Evolutionary conservation across 345 rosid genomes (phyloP), one percentile per base, ranked within the genome.

Genomic region (Mallotus nudiflorus): DNA sequence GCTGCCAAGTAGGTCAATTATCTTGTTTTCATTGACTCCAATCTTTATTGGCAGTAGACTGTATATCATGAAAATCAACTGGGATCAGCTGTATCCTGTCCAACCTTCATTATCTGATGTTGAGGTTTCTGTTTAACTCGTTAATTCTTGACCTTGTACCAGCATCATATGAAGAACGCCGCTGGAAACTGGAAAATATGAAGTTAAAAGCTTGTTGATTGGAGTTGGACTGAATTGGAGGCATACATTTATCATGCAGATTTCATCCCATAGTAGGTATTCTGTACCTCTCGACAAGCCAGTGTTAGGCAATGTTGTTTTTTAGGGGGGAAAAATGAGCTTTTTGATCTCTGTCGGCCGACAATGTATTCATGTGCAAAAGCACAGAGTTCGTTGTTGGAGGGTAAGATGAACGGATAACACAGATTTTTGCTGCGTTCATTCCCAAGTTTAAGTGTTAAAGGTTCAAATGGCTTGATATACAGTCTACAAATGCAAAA

Each of bases 101-200:
- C 44, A 0, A 1, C 35, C 19, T 29, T 37, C 44, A 40, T 33
- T 37, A 33, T 49, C 15, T 57, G 13, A 15, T 20, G 5, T 20
- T 48, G 11, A 54, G 46, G 9, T 19, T 65, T 64, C 50, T 40
- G 24, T 27, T 55, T 16, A 65, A 68, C 67, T 19, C 25, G 12
- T 53, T 66, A n/a, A 8, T 45, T 22, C 45, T 52, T 69, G 37
- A 24, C 42, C 62, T 72, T 27, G 28, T 66, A 25, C 15, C 85
- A 92, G 98, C 97, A 66, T 87, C 98, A 1, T 93, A 93, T 29
- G 91, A 87, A 70, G 93, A 93, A 79, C 85, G 98, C 31, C 80
- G 76, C 57, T 78, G 84, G 24, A 92, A 89, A 73, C 70, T 87
- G 72, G 63, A 54, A 64, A 49, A 3, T 22, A 33, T 0, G 46